A percentile compares a stretch with the other conserved stretches of the same genome.
Conservation (phyloP, 768 basidiomycete species). For the Cantharellus anzutake region DNA sequence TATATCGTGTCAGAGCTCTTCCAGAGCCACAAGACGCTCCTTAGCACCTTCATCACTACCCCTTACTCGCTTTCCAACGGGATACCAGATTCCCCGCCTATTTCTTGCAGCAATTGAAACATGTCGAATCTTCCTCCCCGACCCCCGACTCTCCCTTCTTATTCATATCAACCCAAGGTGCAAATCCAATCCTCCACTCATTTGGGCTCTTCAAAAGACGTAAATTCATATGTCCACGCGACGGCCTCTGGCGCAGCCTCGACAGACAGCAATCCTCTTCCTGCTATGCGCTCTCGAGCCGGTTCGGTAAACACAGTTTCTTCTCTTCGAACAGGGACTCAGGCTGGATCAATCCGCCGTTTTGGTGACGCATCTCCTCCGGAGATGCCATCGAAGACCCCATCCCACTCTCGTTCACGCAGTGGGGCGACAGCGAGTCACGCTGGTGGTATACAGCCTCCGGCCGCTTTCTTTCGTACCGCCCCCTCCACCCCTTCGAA, state of each 20-base stretch:
- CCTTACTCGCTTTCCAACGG: too few relatives aligned
- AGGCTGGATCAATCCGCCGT: neutral
- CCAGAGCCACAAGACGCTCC: too few relatives aligned
- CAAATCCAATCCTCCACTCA: neutral
- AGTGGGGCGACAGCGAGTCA: neutral
- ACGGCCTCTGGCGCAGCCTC: neutral
- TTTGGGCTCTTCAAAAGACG: neutral
- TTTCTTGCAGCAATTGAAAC: too few relatives aligned
- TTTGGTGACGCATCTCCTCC: neutral
- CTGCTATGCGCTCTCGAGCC: neutral
- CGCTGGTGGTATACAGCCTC: constrained; percentile 20
- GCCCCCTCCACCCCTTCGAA: neutral
- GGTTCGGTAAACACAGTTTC: neutral
- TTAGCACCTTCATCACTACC: too few relatives aligned
- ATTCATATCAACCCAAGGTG: neutral
- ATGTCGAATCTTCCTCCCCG: neutral
- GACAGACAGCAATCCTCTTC: neutral
- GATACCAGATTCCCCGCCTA: too few relatives aligned
- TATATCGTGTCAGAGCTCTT: too few relatives aligned
- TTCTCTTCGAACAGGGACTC: neutral
- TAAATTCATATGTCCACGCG: neutral
- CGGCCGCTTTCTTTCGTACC: constrained; percentile 56
- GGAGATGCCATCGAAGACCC: neutral
- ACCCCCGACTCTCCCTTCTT: neutral
- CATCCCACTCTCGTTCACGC: too few relatives aligned